Evolutionary conservation across 2,329 filamentous ascomycete species (phyloP).

Genomic region (Juglanconis juglandina): DNA sequence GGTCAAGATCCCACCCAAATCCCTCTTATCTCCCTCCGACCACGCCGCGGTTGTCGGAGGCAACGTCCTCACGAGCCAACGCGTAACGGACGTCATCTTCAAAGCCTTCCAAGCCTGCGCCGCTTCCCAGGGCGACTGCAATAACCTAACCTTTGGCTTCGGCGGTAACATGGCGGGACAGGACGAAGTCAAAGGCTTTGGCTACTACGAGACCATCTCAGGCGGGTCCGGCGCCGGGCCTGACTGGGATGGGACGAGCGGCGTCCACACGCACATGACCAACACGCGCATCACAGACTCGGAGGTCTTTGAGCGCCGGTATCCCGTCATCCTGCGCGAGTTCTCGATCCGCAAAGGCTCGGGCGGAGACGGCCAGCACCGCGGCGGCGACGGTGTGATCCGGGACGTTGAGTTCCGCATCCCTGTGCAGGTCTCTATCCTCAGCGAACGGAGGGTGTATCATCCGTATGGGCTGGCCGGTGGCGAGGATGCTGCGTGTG

Average conservation of each 20-base stretch:
- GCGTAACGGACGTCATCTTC: constrained; percentile 79
- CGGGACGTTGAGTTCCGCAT: constrained; percentile 79
- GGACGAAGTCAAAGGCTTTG: constrained; percentile 68
- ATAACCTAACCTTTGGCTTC: constrained; percentile 82
- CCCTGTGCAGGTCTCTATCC: constrained; percentile 72
- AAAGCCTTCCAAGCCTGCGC: constrained; percentile 77
- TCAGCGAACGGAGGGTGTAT: constrained; percentile 73
- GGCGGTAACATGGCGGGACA: constrained; percentile 61
- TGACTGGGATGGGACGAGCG: constrained; percentile 68
- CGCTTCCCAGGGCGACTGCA: constrained; percentile 75
- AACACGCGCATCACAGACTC: constrained; percentile 81
- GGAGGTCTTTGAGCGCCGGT: constrained; percentile 74
- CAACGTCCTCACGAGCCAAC: constrained; percentile 76
- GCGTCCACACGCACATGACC: constrained; percentile 83
- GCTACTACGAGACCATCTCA: constrained; percentile 83
- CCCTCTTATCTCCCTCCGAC: constrained; percentile 71
- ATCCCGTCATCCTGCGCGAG: constrained; percentile 68
- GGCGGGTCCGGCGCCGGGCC: constrained; percentile 73
- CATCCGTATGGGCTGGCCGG: constrained; percentile 80
- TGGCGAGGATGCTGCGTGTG: constrained; percentile 73
- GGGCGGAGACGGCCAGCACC: constrained; percentile 62
- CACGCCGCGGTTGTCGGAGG: constrained; percentile 79
- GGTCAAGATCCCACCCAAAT: constrained; percentile 68
- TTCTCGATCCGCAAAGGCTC: constrained; percentile 64
- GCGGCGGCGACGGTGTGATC: constrained; percentile 73